Conservation (phyloP, 179 eudicot species). For the Nepenthes alata region DNA sequence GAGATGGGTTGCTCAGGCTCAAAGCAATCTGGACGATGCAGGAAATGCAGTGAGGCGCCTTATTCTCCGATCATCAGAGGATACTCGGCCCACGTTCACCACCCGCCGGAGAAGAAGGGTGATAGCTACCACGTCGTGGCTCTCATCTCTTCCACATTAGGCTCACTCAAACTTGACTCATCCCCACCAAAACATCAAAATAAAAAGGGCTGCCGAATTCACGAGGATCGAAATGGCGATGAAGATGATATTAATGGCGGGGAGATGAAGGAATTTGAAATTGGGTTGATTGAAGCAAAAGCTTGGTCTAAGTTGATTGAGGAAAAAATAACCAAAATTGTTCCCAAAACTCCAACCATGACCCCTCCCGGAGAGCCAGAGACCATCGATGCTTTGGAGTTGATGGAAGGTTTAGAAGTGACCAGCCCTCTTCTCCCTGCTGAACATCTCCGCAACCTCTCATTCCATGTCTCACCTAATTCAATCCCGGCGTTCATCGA, state of each 20-base stretch:
- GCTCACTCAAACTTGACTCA: constrained; percentile 32
- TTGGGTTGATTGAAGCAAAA: constrained; percentile 65
- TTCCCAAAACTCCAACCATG: constrained; percentile 48
- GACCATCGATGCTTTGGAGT: constrained; percentile 61
- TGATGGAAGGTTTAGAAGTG: constrained; percentile 89
- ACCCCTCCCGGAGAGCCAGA: constrained; percentile 96
- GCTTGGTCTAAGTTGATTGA: constrained; percentile 86
- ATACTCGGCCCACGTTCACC: no score
- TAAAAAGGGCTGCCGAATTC: no score
- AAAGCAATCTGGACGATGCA: constrained; percentile 10
- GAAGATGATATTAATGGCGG: no score
- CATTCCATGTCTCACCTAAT: constrained; percentile 40
- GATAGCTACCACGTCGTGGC: constrained; percentile 61
- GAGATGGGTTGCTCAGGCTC: constrained; percentile 29
- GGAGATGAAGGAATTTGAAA: constrained; percentile 29
- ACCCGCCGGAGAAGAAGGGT: constrained; percentile 11
- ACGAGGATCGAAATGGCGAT: no score
- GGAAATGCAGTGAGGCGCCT: no score
- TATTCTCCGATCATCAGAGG: no score
- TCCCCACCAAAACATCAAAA: no score
- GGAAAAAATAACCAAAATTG: constrained; percentile 50
- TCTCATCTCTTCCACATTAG: constrained; percentile 64
- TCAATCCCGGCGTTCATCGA: background rate
- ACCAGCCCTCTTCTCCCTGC: constrained; percentile 31
- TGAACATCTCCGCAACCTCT: constrained; percentile 44